phyloP scores from a whole-genome alignment of 1,284 basidiomycete species.

The Retiboletus fuscus region DNA sequence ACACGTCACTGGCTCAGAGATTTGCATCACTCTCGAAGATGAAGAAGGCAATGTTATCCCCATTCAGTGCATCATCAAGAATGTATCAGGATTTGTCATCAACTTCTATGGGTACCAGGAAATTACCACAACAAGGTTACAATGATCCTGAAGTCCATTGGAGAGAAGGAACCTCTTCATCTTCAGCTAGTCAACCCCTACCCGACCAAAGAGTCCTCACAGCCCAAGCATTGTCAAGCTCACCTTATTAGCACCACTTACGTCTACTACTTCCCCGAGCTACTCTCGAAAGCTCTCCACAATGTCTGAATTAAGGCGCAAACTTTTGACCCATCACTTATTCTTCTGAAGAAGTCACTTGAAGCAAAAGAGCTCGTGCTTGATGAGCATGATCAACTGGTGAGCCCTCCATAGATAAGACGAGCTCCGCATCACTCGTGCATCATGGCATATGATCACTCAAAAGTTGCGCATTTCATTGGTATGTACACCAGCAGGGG shows the following conservation, averaged over 20 bases:
- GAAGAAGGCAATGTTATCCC: conserved; percentile 93
- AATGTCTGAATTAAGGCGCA: conserved; percentile 90
- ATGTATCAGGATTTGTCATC: conserved; percentile 98
- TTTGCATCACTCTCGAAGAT: conserved; percentile 94
- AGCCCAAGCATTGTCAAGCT: conserved; percentile 99
- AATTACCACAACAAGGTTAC: conserved; percentile 94
- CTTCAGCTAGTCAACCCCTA: conserved; percentile 95
- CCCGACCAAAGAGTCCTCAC: conserved; percentile 97
- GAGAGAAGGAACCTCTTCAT: conserved; percentile 93
- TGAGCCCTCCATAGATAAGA: conserved; percentile 20
- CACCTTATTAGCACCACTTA: conserved; percentile 99
- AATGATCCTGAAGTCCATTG: conserved; percentile 95
- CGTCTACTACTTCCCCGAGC: conserved; percentile 98
- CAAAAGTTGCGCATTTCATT: too few species aligned
- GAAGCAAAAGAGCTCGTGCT: conserved; percentile 92
- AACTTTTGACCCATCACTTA: conserved; percentile 71
- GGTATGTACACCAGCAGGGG: conserved; percentile 37
- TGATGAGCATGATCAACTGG: conserved; percentile 86
- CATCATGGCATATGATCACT: conserved; percentile 76
- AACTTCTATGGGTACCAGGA: conserved; percentile 99
- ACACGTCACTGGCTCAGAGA: conserved; percentile 97
- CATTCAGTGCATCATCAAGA: conserved; percentile 97
- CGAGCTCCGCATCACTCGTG: conserved; percentile 19
- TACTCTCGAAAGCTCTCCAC: conserved; percentile 96
- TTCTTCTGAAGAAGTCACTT: conserved; percentile 82